Base-by-base conservation (phyloP, 225 moss, liverwort and hornwort species). In the Polytrichum commune region DNA sequence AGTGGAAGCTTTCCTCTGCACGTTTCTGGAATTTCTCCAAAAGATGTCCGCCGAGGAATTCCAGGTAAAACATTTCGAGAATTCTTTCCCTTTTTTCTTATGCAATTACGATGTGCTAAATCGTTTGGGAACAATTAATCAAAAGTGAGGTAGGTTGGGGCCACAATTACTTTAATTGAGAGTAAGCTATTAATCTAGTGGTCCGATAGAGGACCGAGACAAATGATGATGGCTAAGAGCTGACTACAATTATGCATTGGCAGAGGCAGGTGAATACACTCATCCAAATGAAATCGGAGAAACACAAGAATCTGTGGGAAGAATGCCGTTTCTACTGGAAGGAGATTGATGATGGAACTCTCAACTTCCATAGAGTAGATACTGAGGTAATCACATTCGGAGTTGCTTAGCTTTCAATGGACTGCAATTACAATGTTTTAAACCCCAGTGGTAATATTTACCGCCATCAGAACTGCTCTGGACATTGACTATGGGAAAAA, bases 271-370 rank as follows among this genome's bases (percentile, higher is more conserved):
- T 88, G 53, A 83, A 77, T 57, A 77, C 86, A 46, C 72, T 92
- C 53, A 76, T 85, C 68, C 83, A 88, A 73, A 82, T 92, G 66
- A 92, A 92, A 75, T 60, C 77, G 83, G 92, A 92, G 81, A 90
- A 88, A 68, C 79, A 86, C 80, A 92, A 90, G 73, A 92, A 88
- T 71, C 74, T 92, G 7, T 84, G 90, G 77, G 90, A 92, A 77
- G 90, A 92, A 69, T 88, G 82, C 65, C 67, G 63, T 57, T 92
- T 90, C 68, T 88, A 79, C 60, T 84, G 80, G 73, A 66, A 76
- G 61, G 90, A 92, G 81, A 92, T 90, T 35, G 76, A 85, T 28
- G 80, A 84, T 69, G 90, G 92, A 64, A 88, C 88, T 65, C 71
- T 90, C 55, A 63, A 78, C 27, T 92, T 92, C 71, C 72, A 86